Percentiles rank a stretch among this genome's conserved stretches.
These are phyloP conservation scores for Claviceps digitariae DNA, from an alignment of 2,329 filamentous ascomycete genomes.

Conservation along the genomic window DNA sequence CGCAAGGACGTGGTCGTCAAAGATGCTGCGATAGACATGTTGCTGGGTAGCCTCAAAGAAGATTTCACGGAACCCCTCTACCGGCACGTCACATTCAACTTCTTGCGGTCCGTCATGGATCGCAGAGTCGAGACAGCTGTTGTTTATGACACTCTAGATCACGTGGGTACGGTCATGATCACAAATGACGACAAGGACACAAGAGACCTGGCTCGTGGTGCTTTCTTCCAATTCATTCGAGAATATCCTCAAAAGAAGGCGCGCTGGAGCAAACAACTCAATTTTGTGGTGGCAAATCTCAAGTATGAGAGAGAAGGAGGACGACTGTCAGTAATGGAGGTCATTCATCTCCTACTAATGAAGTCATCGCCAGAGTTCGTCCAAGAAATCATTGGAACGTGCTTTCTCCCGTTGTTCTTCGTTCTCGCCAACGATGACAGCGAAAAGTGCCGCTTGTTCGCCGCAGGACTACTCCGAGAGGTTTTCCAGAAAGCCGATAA, in stretches of 20 bases:
- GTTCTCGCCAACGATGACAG: constrained; percentile 82
- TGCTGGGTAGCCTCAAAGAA: constrained; percentile 69
- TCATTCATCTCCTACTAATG: constrained; percentile 69
- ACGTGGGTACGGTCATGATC: constrained; percentile 84
- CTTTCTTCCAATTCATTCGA: constrained; percentile 86
- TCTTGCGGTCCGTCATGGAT: constrained; percentile 75
- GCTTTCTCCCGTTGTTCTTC: constrained; percentile 78
- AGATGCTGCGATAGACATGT: constrained; percentile 67
- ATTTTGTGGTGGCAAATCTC: constrained; percentile 80
- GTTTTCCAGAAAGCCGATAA: constrained; percentile 67
- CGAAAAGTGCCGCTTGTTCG: constrained; percentile 70
- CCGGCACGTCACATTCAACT: constrained; percentile 89
- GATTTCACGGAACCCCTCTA: constrained; percentile 88
- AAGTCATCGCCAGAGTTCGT: constrained; percentile 74
- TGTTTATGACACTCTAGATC: constrained; percentile 84
- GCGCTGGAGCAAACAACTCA: constrained; percentile 77
- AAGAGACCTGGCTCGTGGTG: constrained; percentile 72
- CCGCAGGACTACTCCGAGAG: constrained; percentile 64
- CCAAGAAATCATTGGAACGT: constrained; percentile 66
- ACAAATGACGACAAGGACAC: constrained; percentile 86
- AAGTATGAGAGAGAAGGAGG: constrained; percentile 83
- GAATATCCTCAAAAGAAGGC: constrained; percentile 90
- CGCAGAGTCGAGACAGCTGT: constrained; percentile 73
- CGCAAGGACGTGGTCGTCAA: constrained; percentile 62
- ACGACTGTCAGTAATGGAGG: constrained; percentile 83